Conservation (phyloP, 257 asterid genomes). For the Anisodus acutangulus region DNA sequence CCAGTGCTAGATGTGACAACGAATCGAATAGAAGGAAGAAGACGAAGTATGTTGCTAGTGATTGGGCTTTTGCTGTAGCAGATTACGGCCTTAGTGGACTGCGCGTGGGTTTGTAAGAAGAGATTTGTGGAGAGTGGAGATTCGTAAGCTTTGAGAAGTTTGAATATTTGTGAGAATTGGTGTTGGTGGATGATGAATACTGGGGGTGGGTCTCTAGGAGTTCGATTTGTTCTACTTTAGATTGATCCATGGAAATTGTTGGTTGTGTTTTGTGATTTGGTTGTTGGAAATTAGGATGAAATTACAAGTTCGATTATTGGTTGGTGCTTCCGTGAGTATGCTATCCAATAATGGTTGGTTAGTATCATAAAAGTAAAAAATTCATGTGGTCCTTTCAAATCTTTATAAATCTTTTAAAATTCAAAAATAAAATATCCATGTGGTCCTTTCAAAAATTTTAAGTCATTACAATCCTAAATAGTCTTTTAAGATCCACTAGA, state of each 20-base stretch:
- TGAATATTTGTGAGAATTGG: conserved; percentile 33
- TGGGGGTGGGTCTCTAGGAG: conserved; percentile 31
- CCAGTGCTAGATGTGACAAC: conserved; percentile 34
- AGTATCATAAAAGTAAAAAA: no score
- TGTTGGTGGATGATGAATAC: conserved; percentile 31
- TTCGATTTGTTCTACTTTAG: background rate
- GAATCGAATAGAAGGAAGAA: conserved; percentile 32
- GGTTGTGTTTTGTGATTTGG: background rate
- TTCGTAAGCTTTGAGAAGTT: conserved; percentile 39
- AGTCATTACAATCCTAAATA: no score
- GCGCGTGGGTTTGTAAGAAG: conserved; percentile 33
- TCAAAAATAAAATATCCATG: no score
- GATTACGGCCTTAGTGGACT: conserved; percentile 33
- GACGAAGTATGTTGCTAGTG: conserved; percentile 29
- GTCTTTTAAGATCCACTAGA: no score
- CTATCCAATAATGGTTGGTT: no score
- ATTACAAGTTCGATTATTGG: no score
- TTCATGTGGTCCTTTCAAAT: no score
- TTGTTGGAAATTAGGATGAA: background rate
- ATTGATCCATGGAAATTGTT: background rate
- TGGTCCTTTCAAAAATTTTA: no score
- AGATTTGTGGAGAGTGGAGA: conserved; percentile 32
- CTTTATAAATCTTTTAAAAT: no score
- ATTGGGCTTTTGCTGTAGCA: conserved; percentile 34
- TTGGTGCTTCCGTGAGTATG: no score